Evolutionary conservation across 352 stramenopile species (phyloP), one percentile per base, ranked within the genome.

Genomic region (Phytophthora sp.): DNA sequence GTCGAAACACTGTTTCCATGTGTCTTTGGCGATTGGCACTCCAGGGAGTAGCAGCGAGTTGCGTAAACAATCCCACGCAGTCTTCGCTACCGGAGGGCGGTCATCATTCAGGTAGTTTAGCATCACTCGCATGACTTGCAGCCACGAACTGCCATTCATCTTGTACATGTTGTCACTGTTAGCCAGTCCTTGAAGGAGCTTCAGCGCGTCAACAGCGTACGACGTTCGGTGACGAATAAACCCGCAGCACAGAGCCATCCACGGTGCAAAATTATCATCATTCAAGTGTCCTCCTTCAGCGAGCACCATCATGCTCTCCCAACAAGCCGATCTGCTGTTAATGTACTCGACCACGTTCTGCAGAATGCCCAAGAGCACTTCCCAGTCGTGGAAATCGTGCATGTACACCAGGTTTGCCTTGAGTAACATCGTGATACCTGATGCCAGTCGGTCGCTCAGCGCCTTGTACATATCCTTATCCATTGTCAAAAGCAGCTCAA

Each of bases 381-480:
- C 47, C 84, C 86, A 92, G 53, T 95, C 86, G 69, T 87, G 74
- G 49, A 92, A 93, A 29, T 91, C 73, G 62, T 93, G 82, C 86
- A 96, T 93, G 76, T 96, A 96, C 63, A 94, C 86, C 15, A 93
- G 68, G 33, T 96, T 96, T 1, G 88, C 88, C 72, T 94, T 94
- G 18, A 96, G 64, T 23, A 94, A 63, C 76, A 94, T 88, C 33
- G 90, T 91, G 46, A 96, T 86, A 2, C 88, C 88, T 0, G 85
- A 88, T 3, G 88, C 85, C 6, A 96, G 58, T 12, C 88, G 82
- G 39, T 96, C 86, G 33, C 86, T 90, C n/a, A 96, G 63, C 2
- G 79, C 88, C 47, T 86, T 80, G 71, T 88, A 89, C 82, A 92
- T 91, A 12, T 89, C 83, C 45, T 90, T 83, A 55, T 94, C 84